Percentiles rank a stretch among this genome's conserved stretches.
Evolutionary conservation across 192 early-diverging fungal genomes (phyloP).

Genomic region (Umbelopsis sp.): DNA sequence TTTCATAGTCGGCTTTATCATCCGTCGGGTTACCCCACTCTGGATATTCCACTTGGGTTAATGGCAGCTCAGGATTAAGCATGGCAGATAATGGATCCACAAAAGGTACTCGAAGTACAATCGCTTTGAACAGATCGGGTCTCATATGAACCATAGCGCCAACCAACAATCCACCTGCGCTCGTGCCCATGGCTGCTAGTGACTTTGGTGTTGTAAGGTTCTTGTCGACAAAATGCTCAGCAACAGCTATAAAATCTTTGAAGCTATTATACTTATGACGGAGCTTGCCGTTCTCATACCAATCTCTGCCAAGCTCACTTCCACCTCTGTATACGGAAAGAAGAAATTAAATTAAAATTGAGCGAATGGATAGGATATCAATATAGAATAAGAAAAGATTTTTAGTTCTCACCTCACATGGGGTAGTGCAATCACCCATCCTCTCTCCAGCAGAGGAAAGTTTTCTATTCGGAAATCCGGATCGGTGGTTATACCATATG

Average conservation of each 20-base stretch:
- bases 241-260: conserved; percentile 68
- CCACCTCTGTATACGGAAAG: conserved; percentile 74
- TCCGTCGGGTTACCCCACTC: conserved; percentile 78
- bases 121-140: conserved; percentile 73
- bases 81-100: conserved; percentile 87
- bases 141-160: conserved; percentile 56
- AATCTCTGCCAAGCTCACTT: conserved; percentile 71
- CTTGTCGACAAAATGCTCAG: conserved; percentile 62
- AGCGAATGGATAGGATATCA: not conserved
- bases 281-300: conserved; percentile 79
- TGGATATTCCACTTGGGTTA: conserved; percentile 70
- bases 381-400: too few relatives aligned
- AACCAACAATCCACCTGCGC: conserved; percentile 79
- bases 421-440: conserved; percentile 80
- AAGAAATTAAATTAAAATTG: too few relatives aligned
- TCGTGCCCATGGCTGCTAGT: conserved; percentile 70
- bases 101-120: conserved; percentile 80
- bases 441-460: conserved; percentile 75
- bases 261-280: conserved; percentile 74
- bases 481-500: conserved; percentile 77
- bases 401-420: conserved; percentile 57
- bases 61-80: conserved; percentile 70
- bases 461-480: conserved; percentile 76
- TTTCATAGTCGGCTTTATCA: conserved; percentile 51
- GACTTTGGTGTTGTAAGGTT: conserved; percentile 53